Conservation (phyloP, 495 filamentous ascomycete genomes). For the Penicillium flavigenum region DNA sequence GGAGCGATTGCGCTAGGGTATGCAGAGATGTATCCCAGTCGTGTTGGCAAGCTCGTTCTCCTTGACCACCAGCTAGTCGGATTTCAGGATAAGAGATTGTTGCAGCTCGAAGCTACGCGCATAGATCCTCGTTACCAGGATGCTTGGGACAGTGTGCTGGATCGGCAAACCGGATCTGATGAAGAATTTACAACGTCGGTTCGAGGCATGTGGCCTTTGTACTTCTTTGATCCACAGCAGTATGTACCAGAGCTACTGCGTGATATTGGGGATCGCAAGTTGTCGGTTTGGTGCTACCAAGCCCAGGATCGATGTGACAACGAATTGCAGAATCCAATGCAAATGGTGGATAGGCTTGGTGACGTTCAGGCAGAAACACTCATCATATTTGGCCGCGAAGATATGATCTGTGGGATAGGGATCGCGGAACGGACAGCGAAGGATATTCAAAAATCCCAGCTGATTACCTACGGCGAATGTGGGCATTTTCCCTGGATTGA, state of each 20-base stretch:
- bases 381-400: conserved; percentile 20
- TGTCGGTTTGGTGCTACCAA: conserved; percentile 17
- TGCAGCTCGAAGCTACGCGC: background rate
- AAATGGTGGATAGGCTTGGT: conserved; percentile 17
- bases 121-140: conserved; percentile 13
- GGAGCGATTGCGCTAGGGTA: conserved; percentile 26
- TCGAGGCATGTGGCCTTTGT: conserved; percentile 20
- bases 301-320: conserved; percentile 17
- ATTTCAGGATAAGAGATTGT: conserved; percentile 4
- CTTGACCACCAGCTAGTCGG: conserved; percentile 21
- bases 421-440: conserved; percentile 15
- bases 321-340: conserved; percentile 1
- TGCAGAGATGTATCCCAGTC: conserved; percentile 22
- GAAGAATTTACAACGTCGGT: conserved; percentile 13
- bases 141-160: conserved; percentile 10
- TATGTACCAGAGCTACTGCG: conserved; percentile 10
- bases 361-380: conserved; percentile 21
- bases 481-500: conserved; percentile 31
- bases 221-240: conserved; percentile 18
- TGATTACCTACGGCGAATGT: conserved; percentile 21
- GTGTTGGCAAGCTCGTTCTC: conserved; percentile 21
- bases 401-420: conserved; percentile 21
- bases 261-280: conserved; percentile 10
- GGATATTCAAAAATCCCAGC: conserved; percentile 5
- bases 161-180: conserved; percentile 8